A percentile compares a stretch with the other conserved stretches of the same genome.
Conservation (phyloP, 345 rosid species). For the Raphanus raphanistrum region DNA sequence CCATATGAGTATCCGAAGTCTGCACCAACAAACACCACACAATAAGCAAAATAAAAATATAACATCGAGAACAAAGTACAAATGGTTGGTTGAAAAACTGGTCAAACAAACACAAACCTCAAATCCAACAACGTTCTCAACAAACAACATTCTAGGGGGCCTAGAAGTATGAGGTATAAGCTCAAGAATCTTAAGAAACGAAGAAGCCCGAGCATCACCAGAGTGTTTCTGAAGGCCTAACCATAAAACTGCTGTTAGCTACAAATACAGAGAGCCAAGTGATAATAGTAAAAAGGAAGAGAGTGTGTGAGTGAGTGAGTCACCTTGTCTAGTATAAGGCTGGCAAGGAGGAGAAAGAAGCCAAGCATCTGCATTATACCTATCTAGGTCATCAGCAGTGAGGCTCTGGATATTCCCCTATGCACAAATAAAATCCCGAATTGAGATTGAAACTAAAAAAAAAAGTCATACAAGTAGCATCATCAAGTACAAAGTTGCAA, state of each 20-base stretch:
- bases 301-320: not conserved
- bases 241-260: slow-evolving; percentile 17
- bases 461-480: not conserved
- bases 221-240: slow-evolving; percentile 92
- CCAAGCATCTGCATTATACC: slow-evolving; percentile 75
- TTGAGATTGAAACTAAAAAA: not conserved
- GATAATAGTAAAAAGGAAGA: not conserved
- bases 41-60: not conserved
- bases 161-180: slow-evolving; percentile 60
- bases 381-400: slow-evolving; percentile 70
- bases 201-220: slow-evolving; percentile 86
- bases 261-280: not conserved
- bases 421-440: not conserved
- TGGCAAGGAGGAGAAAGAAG: slow-evolving; percentile 99
- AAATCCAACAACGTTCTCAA: slow-evolving; percentile 88
- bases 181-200: slow-evolving; percentile 87
- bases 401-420: slow-evolving; percentile 93
- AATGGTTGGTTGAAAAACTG: too few relatives aligned
- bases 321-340: slow-evolving; percentile 97
- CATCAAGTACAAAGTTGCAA: not conserved
- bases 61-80: not conserved
- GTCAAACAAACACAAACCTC: slow-evolving; percentile 53
- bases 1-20: slow-evolving; percentile 79
- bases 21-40: slow-evolving; percentile 40
- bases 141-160: slow-evolving; percentile 70